Evolutionary conservation across 805 yeast species (phyloP), one percentile per base, ranked within the genome.

Genomic region (Myxozyma monticola): DNA sequence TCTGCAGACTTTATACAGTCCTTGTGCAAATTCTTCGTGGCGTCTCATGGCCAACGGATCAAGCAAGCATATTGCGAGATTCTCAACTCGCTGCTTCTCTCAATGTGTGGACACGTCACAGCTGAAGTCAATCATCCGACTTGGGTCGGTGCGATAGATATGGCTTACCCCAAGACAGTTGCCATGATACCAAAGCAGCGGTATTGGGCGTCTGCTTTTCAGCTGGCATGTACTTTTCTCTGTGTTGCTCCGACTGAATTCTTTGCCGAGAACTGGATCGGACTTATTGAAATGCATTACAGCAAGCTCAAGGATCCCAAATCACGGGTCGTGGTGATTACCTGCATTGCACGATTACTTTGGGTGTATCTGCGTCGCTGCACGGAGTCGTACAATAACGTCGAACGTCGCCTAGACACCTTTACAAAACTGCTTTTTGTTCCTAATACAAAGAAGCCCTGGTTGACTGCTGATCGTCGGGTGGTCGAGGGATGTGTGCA

Each of bases 71-170:
- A 91, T 64, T 85, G 93, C 40, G 96, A 88, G 57, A 96, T 88
- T 1, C 73, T 90, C 34, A 77, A 84, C 48, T 83, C 80, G 45
- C 75, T 93, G 22, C 69, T 93, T 2, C 70, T 88, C 35, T 95
- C 97, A 0, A 67, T 93, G 21, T 95, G 97, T 0, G 91, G 88
- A 7, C 75, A 81, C 1, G 74, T 90, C 28, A 88, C 96, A 0
- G 98, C 96, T 0, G 99, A 93, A 65, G 90, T 88, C 0, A 91
- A 93, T 62, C 96, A 91, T 65, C 99, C 99, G 2, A 81, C 85
- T 1, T 93, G 99, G 99, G 82, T 84, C 0, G 86, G 81, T 35
- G 93, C 96, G 0, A 78, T 88, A 46, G 77, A 77, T 20, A 70
- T 74, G 17, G 79, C 91, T 12, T 82, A 78, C 65, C 67, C 73